Evolutionary conservation across 805 yeast species (phyloP).

Genomic region (Kregervanrija fluxuum): DNA sequence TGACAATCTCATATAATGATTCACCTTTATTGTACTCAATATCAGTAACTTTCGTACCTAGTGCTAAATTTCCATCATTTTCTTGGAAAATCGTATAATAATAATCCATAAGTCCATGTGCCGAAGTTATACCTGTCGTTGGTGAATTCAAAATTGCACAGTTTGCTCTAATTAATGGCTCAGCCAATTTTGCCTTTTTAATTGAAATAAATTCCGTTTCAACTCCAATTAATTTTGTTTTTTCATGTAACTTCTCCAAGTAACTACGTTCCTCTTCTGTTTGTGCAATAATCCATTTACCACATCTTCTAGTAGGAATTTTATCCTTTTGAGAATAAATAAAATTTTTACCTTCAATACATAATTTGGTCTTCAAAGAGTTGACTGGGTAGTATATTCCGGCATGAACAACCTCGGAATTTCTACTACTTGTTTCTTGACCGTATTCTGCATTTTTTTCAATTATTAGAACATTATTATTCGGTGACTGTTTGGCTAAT

Average conservation of each 20-base stretch:
- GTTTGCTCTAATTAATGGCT: slow-evolving; percentile 62
- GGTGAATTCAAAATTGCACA: slow-evolving; percentile 65
- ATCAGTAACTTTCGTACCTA: slow-evolving; percentile 50
- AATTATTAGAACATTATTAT: slow-evolving; percentile 49
- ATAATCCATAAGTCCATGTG: slow-evolving; percentile 67
- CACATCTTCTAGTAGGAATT: slow-evolving; percentile 58
- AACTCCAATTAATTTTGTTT: slow-evolving; percentile 44
- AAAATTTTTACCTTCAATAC: slow-evolving; percentile 67
- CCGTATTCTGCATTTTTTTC: slow-evolving; percentile 67
- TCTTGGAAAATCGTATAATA: slow-evolving; percentile 47
- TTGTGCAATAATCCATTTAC: slow-evolving; percentile 87
- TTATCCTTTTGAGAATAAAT: slow-evolving; percentile 50
- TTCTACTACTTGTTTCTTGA: slow-evolving; percentile 78
- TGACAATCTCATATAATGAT: slow-evolving; percentile 24
- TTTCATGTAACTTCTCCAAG: slow-evolving; percentile 44
- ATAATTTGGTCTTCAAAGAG: slow-evolving; percentile 59
- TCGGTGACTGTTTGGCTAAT: slow-evolving; percentile 34
- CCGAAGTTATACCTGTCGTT: slow-evolving; percentile 76
- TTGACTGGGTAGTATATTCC: slow-evolving; percentile 75
- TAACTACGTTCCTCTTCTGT: slow-evolving; percentile 53
- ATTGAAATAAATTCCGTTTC: slow-evolving; percentile 52
- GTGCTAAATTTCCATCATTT: slow-evolving; percentile 53
- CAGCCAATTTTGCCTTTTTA: slow-evolving; percentile 37
- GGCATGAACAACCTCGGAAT: slow-evolving; percentile 91
- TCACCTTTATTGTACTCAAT: slow-evolving; percentile 23